Percentiles rank a stretch among this genome's conserved stretches.
These are phyloP conservation scores for Pichia sp. DNA, from an alignment of 1,139 yeast genomes.

Conservation along the genomic window DNA sequence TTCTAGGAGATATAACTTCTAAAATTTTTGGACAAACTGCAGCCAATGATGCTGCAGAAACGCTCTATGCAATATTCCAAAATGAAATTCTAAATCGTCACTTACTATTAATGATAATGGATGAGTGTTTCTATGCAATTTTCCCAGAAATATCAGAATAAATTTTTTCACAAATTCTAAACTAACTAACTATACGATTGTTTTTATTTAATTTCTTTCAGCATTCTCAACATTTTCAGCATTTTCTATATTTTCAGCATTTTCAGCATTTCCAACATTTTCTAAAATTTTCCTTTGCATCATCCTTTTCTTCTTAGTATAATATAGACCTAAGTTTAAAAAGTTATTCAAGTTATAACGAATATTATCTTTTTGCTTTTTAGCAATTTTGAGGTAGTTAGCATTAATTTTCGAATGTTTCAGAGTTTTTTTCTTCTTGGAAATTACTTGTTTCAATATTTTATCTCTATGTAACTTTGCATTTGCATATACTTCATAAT, in stretches of 20 bases:
- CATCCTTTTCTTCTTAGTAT: neutral
- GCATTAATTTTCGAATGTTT: neutral
- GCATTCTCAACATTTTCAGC: too few relatives aligned
- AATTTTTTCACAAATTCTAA: neutral
- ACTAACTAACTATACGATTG: too few relatives aligned
- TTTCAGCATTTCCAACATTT: neutral
- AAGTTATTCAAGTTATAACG: slow-evolving; percentile 6
- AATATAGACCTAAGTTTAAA: neutral
- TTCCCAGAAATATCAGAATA: slow-evolving; percentile 34
- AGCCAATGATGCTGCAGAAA: slow-evolving; percentile 55
- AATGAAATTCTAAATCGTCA: slow-evolving; percentile 66
- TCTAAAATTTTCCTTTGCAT: neutral
- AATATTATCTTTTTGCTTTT: slow-evolving; percentile 1
- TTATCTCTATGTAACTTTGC: slow-evolving; percentile 2
- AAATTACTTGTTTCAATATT: slow-evolving; percentile 1
- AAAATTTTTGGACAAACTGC: slow-evolving; percentile 66
- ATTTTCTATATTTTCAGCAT: too few relatives aligned
- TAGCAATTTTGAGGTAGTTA: neutral
- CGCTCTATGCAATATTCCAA: slow-evolving; percentile 64
- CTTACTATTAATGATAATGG: slow-evolving; percentile 52
- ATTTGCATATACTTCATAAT: neutral
- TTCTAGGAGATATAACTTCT: slow-evolving; percentile 63
- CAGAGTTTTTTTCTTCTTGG: neutral
- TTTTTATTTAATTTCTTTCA: too few relatives aligned
- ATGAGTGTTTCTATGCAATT: slow-evolving; percentile 39